phyloP scores from a whole-genome alignment of 306 rosid species.

The Gastrolobium bilobum region DNA sequence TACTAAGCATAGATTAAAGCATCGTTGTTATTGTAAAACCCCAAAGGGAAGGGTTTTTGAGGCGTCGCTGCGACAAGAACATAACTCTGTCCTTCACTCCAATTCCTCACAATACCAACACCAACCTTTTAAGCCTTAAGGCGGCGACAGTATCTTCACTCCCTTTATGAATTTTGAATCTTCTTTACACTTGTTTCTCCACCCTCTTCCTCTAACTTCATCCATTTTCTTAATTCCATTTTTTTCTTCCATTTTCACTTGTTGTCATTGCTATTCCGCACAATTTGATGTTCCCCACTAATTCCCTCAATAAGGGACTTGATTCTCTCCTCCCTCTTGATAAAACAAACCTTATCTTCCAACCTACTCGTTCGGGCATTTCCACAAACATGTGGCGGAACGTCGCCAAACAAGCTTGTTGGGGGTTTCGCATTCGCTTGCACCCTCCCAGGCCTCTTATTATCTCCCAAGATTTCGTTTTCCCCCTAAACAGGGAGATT shows the following conservation, averaged over 20 bases:
- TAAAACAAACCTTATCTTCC: constrained; percentile 17
- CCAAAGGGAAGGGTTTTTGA: constrained; percentile 1
- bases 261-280: background rate
- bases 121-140: constrained; percentile 41
- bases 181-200: constrained; percentile 9
- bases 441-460: constrained; percentile 50
- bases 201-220: background rate
- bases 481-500: constrained; percentile 23
- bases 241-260: background rate
- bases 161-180: constrained; percentile 47
- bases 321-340: constrained; percentile 36
- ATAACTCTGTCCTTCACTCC: background rate
- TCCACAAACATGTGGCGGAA: constrained; percentile 75
- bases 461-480: constrained; percentile 30
- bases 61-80: background rate
- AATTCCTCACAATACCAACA: background rate
- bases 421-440: constrained; percentile 34
- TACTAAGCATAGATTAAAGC: too few species aligned
- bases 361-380: constrained; percentile 50
- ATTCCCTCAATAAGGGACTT: constrained; percentile 46
- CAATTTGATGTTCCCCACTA: constrained; percentile 62
- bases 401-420: constrained; percentile 62
- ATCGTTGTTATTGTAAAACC: too few species aligned
- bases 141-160: constrained; percentile 48
- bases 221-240: background rate